phyloP scores from a whole-genome alignment of 2,329 filamentous ascomycete genomes.

The Botryotinia narcissicola region DNA sequence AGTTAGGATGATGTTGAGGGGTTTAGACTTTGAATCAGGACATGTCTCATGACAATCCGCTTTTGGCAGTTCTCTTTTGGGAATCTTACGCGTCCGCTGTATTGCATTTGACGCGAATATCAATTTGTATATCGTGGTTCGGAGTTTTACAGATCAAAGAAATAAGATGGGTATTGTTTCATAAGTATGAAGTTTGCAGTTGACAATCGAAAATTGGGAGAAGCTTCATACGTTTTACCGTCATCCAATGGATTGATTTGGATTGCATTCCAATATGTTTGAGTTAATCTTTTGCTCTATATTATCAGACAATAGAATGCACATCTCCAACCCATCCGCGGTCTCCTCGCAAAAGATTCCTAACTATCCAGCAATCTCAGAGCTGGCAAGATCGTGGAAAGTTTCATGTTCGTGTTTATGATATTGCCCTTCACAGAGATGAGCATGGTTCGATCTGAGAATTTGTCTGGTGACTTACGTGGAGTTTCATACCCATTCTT shows the following conservation, averaged over 20 bases:
- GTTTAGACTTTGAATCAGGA: neutral
- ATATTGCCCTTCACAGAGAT: neutral
- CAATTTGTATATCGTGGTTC: neutral
- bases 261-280: neutral
- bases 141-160: neutral
- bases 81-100: neutral
- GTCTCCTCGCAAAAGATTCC: rapidly evolving
- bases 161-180: too few species aligned
- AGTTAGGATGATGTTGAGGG: neutral
- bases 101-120: neutral
- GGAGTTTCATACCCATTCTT: neutral
- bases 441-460: neutral
- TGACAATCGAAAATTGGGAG: neutral
- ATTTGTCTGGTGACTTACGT: neutral
- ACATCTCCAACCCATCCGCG: too few species aligned
- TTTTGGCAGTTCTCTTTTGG: neutral
- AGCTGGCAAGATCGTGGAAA: neutral
- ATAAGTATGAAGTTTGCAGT: neutral
- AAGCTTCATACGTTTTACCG: neutral
- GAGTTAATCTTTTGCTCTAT: neutral
- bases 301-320: neutral
- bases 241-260: neutral
- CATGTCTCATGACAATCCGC: neutral
- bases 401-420: neutral
- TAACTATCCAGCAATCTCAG: neutral